phyloP scores from a whole-genome alignment of 129 eudicot species.

The Scalesia atractyloides region DNA sequence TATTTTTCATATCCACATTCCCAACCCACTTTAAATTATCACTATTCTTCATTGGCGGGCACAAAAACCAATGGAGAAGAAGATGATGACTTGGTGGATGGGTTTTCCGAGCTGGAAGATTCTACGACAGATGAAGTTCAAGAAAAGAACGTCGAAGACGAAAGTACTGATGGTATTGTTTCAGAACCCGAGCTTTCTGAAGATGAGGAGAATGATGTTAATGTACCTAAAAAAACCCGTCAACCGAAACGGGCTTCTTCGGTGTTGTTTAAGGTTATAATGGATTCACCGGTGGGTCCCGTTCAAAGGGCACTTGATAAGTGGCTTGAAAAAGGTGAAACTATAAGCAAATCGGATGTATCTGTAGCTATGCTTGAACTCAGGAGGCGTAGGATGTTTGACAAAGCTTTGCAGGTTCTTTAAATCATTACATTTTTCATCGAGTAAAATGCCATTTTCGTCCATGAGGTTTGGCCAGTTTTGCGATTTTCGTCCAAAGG shows the following conservation, averaged over 20 bases:
- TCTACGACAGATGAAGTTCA: conserved; percentile 16
- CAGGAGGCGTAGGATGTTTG: conserved; percentile 53
- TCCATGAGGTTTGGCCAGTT: no score
- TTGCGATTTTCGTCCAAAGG: no score
- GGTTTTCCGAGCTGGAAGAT: conserved; percentile 70
- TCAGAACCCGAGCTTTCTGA: conserved; percentile 48
- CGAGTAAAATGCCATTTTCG: no score
- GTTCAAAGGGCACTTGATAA: conserved; percentile 46
- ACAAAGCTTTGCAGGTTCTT: conserved; percentile 76
- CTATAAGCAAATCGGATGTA: conserved; percentile 37
- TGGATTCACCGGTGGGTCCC: conserved; percentile 40
- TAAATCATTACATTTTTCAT: not conserved
- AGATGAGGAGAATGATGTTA: conserved; percentile 40
- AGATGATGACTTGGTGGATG: conserved; percentile 64
- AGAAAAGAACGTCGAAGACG: conserved; percentile 28
- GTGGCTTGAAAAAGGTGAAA: conserved; percentile 66
- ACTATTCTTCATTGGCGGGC: conserved; percentile 59
- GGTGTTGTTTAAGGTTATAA: conserved; percentile 38
- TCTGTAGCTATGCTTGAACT: conserved; percentile 28
- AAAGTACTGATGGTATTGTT: conserved; percentile 31
- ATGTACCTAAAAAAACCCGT: conserved; percentile 8
- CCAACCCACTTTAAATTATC: conserved; percentile 7
- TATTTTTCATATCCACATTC: conserved; percentile 18
- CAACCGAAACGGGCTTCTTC: conserved; percentile 6
- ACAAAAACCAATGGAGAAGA: conserved; percentile 57